Evolutionary conservation across 352 stramenopile genomes (phyloP), one percentile per base, ranked within the genome.

Genomic region (Phytophthora nicotianae): DNA sequence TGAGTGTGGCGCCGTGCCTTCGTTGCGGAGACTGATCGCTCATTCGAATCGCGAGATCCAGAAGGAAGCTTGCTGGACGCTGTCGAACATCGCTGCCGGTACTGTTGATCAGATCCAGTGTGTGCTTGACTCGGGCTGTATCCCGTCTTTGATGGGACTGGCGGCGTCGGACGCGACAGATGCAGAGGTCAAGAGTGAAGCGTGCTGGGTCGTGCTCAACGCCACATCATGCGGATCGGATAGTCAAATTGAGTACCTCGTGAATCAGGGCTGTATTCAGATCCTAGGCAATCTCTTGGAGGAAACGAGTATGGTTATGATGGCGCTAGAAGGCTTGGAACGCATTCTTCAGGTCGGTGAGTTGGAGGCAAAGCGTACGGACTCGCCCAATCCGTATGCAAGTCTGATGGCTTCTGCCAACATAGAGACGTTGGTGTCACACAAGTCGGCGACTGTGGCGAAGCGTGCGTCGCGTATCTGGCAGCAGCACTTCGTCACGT

Each of bases 131-230:
- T 98, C 90, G 13, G 96, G 95, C 4, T 97, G 90, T 50, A 98
- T 99, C 53, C 93, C 93, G 23, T 97, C 90, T 1, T 76, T 99
- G 4, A 97, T 99, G 66, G 79, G 95, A 19, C 70, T 99, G 9
- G 96, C 97, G n/a, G 93, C 90, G 50, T 88, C 82, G 3, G 82
- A 96, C 52, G 88, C 81, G 10, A 98, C 93, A 2, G 95, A 99
- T 65, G 89, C 97, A 14, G 97, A 99, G 67, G 96, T 99, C 16
- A 95, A 97, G 63, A 99, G 89, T 52, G 97, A 99, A 81, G 97
- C 97, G 32, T 99, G 96, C 74, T 99, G 97, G 97, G 97, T 99
- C 17, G 92, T 99, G 19, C 79, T 99, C 33, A 99, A 99, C 71
- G 97, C 96, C 26, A 99, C 96, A 6, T 99, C 95, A 43, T 99